These are phyloP conservation scores for Magnaporthales sp. DNA, from an alignment of 2,329 filamentous ascomycete species.

Conservation along the genomic window DNA sequence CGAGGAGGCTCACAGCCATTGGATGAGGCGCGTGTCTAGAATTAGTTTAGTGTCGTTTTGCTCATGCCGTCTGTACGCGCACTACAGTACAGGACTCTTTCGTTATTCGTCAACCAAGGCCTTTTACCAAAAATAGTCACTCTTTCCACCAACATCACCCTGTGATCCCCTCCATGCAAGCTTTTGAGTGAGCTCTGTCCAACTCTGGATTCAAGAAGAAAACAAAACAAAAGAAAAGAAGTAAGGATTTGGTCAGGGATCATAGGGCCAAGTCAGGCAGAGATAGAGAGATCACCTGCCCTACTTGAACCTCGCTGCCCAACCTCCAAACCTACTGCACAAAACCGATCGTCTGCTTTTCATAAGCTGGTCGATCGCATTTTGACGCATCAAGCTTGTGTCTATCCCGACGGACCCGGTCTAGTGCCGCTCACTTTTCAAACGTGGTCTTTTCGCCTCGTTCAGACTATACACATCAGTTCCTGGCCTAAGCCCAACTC, in stretches of 20 bases:
- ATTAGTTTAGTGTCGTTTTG: neutral
- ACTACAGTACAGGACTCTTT: neutral
- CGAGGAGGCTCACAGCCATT: neutral
- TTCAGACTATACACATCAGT: neutral
- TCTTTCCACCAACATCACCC: neutral
- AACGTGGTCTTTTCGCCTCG: neutral
- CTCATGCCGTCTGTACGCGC: neutral
- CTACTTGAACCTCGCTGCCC: neutral
- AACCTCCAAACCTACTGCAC: neutral
- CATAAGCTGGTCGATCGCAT: neutral
- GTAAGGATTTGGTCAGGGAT: neutral
- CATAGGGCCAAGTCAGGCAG: neutral
- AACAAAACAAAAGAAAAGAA: neutral
- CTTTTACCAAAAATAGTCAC: neutral
- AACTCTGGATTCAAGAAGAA: neutral
- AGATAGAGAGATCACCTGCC: neutral
- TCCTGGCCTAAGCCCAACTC: neutral
- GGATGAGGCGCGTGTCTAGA: neutral
- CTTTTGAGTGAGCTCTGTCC: neutral
- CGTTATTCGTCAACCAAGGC: neutral
- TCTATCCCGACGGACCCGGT: neutral
- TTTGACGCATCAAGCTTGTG: neutral
- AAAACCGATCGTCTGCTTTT: neutral
- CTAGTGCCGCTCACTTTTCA: neutral
- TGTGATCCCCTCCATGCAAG: neutral